These are phyloP conservation scores for Cinnamomum chago DNA, from an alignment of 164 flowering plant species.

Conservation along the genomic window DNA sequence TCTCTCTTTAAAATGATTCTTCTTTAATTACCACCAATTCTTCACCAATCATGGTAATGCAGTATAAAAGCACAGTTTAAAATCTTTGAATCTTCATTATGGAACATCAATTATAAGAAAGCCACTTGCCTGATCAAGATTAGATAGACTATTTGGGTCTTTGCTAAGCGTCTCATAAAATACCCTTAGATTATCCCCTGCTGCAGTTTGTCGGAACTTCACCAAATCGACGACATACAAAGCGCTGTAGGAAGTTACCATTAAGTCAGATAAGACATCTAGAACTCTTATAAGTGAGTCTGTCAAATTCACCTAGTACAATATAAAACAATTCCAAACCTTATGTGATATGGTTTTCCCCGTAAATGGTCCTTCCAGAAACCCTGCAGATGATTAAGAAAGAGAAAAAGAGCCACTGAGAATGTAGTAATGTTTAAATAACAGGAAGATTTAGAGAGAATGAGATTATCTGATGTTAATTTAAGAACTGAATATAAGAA, in stretches of 20 bases:
- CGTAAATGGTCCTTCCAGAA: slow-evolving; percentile 98
- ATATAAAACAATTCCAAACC: slow-evolving; percentile 33
- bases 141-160: slow-evolving; percentile 95
- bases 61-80: not conserved
- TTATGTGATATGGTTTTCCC: slow-evolving; percentile 92
- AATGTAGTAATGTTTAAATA: not conserved
- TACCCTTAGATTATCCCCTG: slow-evolving; percentile 95
- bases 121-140: slow-evolving; percentile 78
- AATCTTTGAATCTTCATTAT: not conserved
- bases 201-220: slow-evolving; percentile 96
- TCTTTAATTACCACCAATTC: not conserved
- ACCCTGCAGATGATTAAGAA: slow-evolving; percentile 45
- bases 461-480: not conserved
- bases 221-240: slow-evolving; percentile 92
- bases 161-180: slow-evolving; percentile 95
- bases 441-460: not conserved
- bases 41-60: not conserved
- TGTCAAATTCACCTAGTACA: not conserved
- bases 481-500: not conserved
- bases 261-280: slow-evolving; percentile 10
- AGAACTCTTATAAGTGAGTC: not conserved
- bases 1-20: no score
- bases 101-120: not conserved
- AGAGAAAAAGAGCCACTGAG: not conserved
- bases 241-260: slow-evolving; percentile 58